Base-by-base conservation (phyloP, 2,329 filamentous ascomycete genomes). In the Claviceps purpurea region DNA sequence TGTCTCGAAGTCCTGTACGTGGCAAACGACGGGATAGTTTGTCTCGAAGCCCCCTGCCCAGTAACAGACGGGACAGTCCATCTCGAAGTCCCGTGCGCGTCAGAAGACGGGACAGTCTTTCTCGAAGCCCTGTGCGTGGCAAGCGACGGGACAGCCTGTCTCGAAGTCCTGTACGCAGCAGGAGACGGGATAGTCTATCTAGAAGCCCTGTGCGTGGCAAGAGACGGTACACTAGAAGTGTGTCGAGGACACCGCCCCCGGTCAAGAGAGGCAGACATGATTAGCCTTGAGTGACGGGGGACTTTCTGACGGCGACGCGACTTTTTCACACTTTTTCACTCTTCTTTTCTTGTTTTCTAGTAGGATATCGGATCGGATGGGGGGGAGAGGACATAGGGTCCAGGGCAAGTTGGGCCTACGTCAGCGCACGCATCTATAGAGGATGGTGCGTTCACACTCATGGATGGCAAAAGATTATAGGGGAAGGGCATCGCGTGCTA, bases 161-260 rank as follows among this genome's bases (percentile, higher is more conserved):
- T 20, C 44, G 22, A 24, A 45, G 43, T 10, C 43, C 43, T 1
- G 43, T 16, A 6, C 44, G 44, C 26, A 51, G 40, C 53, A 50
- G 42, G 51, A 49, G 47, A 43, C 49, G 59, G 26, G 58, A 63
- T 48, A 65, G 42, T 22, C 22, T 14, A 20, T 51, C 52, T 22
- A 39, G 44, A 26, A 46, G 44, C 14, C 44, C 44, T 4, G 44
- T 14, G n/a, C 45, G 45, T 18, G 50, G 41, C 53, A 52, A 52
- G 47, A 47, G 47, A 30, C 49, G 61, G 26, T 59, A 64, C 50
- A 65, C 62, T 47, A 61, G 64, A 44, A 65, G 64, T 51, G 54
- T 61, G 22, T 65, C 64, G 20, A 54, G 60, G 47, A 65, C 64
- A 26, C 64, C 64, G 39, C 62, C 63, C 8, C 63, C 63, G 10